Conservation (phyloP, 257 asterid species). For the Avicennia marina region DNA sequence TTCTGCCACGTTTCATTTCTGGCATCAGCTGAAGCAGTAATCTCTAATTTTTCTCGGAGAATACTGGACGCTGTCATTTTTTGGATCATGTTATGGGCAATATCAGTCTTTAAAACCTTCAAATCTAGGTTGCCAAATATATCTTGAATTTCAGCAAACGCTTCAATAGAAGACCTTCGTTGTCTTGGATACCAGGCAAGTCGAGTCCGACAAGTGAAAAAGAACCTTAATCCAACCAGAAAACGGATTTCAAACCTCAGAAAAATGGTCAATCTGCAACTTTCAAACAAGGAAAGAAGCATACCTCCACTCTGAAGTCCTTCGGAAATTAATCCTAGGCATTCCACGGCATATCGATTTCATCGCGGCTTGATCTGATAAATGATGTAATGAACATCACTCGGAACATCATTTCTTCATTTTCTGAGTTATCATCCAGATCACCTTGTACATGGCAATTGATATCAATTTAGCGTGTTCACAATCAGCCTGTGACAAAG, state of each 20-base stretch:
- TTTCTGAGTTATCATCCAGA: conserved; percentile 35
- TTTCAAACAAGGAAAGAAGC: conserved; percentile 17
- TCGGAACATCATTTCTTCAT: conserved; percentile 55
- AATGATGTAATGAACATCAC: conserved; percentile 68
- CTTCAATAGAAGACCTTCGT: conserved; percentile 41
- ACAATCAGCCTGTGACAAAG: conserved; percentile 55
- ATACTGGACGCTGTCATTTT: conserved; percentile 25
- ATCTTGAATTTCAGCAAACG: conserved; percentile 39
- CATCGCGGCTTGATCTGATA: conserved; percentile 47
- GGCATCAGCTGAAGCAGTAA: conserved; percentile 10
- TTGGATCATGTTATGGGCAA: conserved; percentile 25
- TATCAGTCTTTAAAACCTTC: conserved; percentile 26
- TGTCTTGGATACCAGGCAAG: conserved; percentile 25
- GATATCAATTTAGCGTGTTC: conserved; percentile 51
- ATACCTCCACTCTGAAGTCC: conserved; percentile 69
- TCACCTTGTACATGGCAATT: conserved; percentile 70
- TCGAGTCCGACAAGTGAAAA: conserved; percentile 31
- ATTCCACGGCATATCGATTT: conserved; percentile 52
- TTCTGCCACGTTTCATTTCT: too few relatives aligned
- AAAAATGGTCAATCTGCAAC: neutral
- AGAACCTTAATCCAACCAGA: conserved; percentile 40
- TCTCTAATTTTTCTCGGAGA: conserved; percentile 29
- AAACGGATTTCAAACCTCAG: conserved; percentile 10
- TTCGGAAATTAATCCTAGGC: conserved; percentile 39
- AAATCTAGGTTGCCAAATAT: conserved; percentile 34